phyloP scores from a whole-genome alignment of 2,329 filamentous ascomycete genomes.

The Neoascochyta sp. region DNA sequence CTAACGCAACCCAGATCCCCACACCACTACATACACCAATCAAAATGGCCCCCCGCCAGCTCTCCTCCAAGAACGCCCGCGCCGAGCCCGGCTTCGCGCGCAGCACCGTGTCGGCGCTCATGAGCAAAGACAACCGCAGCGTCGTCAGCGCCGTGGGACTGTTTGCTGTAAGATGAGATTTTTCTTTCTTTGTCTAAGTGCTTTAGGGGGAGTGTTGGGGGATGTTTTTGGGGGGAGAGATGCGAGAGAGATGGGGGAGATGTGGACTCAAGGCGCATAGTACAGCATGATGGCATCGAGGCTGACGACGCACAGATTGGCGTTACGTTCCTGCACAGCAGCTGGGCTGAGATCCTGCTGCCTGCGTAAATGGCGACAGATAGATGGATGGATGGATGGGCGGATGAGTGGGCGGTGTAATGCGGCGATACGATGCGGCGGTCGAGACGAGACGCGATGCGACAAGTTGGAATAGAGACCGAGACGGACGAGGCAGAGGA shows the following conservation, averaged over 20 bases:
- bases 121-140: conserved; percentile 48
- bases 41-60: conserved; percentile 32
- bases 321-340: conserved; percentile 52
- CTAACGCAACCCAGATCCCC: background rate
- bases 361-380: conserved; percentile 46
- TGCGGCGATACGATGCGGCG: too few relatives aligned
- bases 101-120: conserved; percentile 41
- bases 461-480: too few relatives aligned
- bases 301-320: conserved; percentile 42
- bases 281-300: too few relatives aligned
- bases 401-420: too few relatives aligned
- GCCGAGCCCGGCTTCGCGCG: conserved; percentile 41
- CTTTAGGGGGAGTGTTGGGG: too few relatives aligned
- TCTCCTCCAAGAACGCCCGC: conserved; percentile 24
- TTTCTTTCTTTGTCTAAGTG: too few relatives aligned
- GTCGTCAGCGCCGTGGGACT: conserved; percentile 48
- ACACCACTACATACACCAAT: conserved; percentile 2
- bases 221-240: too few relatives aligned
- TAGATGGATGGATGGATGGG: too few relatives aligned
- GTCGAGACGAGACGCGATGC: too few relatives aligned
- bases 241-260: too few relatives aligned
- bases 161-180: conserved; percentile 48
- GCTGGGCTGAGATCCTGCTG: conserved; percentile 51
- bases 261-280: too few relatives aligned
- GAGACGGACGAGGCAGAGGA: too few relatives aligned